phyloP scores from a whole-genome alignment of 805 yeast species.

The Yamadazyma olivae region DNA sequence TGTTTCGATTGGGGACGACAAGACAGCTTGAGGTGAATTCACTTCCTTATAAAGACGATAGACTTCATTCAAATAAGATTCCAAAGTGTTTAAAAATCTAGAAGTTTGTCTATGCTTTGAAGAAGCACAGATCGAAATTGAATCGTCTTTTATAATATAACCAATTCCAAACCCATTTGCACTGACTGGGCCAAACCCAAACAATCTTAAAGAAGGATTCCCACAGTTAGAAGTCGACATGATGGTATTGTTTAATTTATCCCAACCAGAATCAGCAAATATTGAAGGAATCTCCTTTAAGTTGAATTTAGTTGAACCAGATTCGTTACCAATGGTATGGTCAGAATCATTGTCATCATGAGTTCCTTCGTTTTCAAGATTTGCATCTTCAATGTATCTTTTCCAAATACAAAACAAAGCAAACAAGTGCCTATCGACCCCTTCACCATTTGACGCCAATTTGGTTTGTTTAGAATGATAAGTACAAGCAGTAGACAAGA shows the following conservation, averaged over 20 bases:
- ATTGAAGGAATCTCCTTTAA: conserved; percentile 57
- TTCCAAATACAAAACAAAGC: conserved; percentile 90
- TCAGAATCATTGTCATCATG: conserved; percentile 20
- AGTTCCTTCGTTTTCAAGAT: conserved; percentile 12
- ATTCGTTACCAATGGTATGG: conserved; percentile 21
- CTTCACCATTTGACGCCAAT: conserved; percentile 70
- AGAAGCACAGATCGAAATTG: conserved; percentile 50
- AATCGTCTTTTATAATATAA: conserved; percentile 50
- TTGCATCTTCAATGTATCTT: conserved; percentile 40
- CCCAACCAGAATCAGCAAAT: conserved; percentile 88
- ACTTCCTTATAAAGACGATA: conserved; percentile 28
- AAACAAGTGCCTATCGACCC: conserved; percentile 90
- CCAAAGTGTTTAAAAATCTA: conserved; percentile 51
- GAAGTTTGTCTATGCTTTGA: conserved; percentile 61
- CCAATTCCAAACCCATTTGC: conserved; percentile 61
- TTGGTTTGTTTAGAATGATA: conserved; percentile 67
- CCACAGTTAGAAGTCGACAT: conserved; percentile 66
- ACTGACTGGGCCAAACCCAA: conserved; percentile 60
- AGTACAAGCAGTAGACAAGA: conserved; percentile 65
- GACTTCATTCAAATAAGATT: conserved; percentile 47
- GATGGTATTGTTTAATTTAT: conserved; percentile 72
- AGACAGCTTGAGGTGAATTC: conserved; percentile 16
- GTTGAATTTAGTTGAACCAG: conserved; percentile 23
- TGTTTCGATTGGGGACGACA: conserved; percentile 22
- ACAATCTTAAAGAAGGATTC: conserved; percentile 54